These are phyloP conservation scores for Linaria vulgaris DNA, from an alignment of 257 asterid genomes.

Conservation along the genomic window DNA sequence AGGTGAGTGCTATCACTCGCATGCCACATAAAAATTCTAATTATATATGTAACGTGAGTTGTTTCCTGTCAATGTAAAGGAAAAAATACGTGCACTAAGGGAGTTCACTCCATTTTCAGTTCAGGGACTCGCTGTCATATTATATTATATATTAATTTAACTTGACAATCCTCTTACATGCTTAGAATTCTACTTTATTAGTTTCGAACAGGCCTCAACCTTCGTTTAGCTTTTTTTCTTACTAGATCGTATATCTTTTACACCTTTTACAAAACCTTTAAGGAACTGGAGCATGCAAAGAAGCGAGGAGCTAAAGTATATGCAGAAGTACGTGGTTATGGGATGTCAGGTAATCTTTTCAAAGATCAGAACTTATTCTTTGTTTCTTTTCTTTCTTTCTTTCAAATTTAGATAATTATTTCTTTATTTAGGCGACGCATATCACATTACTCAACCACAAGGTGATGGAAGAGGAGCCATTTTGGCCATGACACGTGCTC, in stretches of 20 bases:
- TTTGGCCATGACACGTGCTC: slow-evolving; percentile 88
- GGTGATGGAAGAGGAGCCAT: slow-evolving; percentile 87
- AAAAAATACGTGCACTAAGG: background rate
- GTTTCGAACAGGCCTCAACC: background rate
- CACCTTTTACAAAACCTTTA: slow-evolving; percentile 15
- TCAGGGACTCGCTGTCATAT: background rate
- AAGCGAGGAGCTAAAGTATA: slow-evolving; percentile 84
- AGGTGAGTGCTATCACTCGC: slow-evolving; percentile 56
- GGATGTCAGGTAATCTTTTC: slow-evolving; percentile 75
- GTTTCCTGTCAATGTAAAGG: background rate
- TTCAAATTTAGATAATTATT: slow-evolving; percentile 16
- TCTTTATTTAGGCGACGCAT: slow-evolving; percentile 72
- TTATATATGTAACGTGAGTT: background rate
- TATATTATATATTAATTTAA: background rate
- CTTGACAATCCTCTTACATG: too few relatives aligned
- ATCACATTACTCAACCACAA: slow-evolving; percentile 95
- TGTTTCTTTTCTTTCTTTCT: slow-evolving; percentile 18
- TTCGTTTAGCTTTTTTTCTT: slow-evolving; percentile 5
- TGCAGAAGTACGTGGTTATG: slow-evolving; percentile 93
- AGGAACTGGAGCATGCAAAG: slow-evolving; percentile 95
- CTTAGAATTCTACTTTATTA: too few relatives aligned
- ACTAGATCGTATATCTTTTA: slow-evolving; percentile 19
- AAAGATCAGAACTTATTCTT: background rate
- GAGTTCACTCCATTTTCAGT: background rate
- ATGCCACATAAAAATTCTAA: background rate